Evolutionary conservation across 805 yeast genomes (phyloP).

Genomic region (Scheffersomyces ergatensis): DNA sequence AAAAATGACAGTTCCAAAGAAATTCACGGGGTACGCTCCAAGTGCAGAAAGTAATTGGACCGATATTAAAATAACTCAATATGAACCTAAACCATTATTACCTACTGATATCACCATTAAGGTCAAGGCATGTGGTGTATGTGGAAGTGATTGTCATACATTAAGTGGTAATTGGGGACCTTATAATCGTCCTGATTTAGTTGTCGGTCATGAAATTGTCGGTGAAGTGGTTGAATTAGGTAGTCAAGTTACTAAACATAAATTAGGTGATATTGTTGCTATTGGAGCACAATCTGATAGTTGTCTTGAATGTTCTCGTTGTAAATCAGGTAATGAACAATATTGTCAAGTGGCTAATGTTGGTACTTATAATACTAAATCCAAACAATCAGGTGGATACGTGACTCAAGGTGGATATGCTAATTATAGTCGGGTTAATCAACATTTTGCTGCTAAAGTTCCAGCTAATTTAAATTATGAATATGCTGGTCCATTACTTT

Average conservation of each 20-base stretch:
- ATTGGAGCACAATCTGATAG: conserved; percentile 69
- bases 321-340: conserved; percentile 32
- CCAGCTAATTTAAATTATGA: conserved; percentile 44
- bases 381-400: conserved; percentile 23
- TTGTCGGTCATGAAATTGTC: conserved; percentile 64
- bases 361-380: conserved; percentile 49
- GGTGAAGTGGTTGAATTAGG: conserved; percentile 64
- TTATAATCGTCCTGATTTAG: conserved; percentile 32
- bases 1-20: neutral
- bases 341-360: conserved; percentile 50
- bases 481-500: conserved; percentile 51
- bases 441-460: conserved; percentile 45
- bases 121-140: conserved; percentile 59
- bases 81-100: conserved; percentile 19
- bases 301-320: conserved; percentile 62
- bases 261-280: conserved; percentile 75
- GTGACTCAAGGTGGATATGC: conserved; percentile 48
- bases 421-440: conserved; percentile 43
- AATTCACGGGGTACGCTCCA: conserved; percentile 1
- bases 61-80: conserved; percentile 11
- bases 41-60: neutral
- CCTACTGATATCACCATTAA: conserved; percentile 51
- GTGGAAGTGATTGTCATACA: conserved; percentile 60
- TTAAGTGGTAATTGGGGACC: conserved; percentile 51
- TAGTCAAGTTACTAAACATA: conserved; percentile 46